Base-by-base conservation (phyloP, 306 rosid genomes). In the Betula pendula region DNA sequence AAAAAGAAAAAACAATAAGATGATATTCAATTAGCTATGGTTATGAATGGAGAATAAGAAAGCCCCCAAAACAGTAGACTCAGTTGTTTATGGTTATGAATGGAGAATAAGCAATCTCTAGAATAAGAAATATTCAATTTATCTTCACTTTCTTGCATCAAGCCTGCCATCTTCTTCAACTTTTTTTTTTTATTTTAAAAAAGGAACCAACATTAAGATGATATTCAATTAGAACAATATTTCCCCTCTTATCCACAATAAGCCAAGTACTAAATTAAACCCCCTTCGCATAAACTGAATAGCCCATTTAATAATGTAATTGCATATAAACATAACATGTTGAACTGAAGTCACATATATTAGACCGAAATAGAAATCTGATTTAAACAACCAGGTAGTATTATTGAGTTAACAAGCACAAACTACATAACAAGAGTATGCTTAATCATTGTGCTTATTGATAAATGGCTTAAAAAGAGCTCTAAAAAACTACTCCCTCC, bases 301-400 rank as follows among this genome's bases (percentile, higher is more conserved):
- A 71, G 7, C 58, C 75, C 50, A 14, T 60, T 45, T 24, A 59
- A 25, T 13, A 59, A 27, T 59, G 67, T 15, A 24, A 58, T 38
- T 17, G 75, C 68, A 71, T 62, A 78, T 14, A 78, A 49, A 72
- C 8, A 43, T 14, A 77, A 70, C 68, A 69, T 2, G 33, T 38
- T 13, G 40, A 8, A 12, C n/a, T 65, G 27, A 44, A 74, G 55
- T 68, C 19, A 72, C 67, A 40, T 58, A 77, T 25, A 17, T 8
- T 60, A 60, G 13, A 31, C 40, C 27, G n/a, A 60, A 29, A 25
- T 15, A 29, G 20, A 60, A 25, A 60, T 24, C 42, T 0, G 42
- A 29, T 6, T 60, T 13, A 50, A 50, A 50, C 20, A 50, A 50
- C 6, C 22, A 17, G 55, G 55, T 13, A 17, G 55, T 13, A 50